Base-by-base conservation (phyloP, 116 monocot species). In the Papilionanthe hybrid region DNA sequence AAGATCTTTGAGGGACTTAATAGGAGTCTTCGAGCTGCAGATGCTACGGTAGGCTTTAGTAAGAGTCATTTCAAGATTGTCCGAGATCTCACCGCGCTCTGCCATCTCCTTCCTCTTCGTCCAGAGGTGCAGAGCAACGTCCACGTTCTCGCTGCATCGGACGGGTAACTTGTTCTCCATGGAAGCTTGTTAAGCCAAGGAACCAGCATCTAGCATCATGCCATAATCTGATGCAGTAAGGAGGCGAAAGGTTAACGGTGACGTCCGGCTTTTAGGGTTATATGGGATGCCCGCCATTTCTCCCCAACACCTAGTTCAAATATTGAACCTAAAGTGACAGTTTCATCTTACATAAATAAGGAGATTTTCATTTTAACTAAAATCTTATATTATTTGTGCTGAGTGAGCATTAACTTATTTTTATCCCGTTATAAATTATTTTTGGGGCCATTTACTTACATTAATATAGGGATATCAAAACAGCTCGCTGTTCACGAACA, bases 141-240 rank as follows among this genome's bases (percentile, higher is more conserved):
- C 84, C 86, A 88, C 92, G 85, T 98, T 98, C 45, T 94, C 94
- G 71, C 55, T 63, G 89, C 94, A 93, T 37, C 86, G 85, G 63
- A 91, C 88, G 0, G 83, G 83, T 28, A 55, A 76, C 75, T 43
- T 29, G 75, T 29, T 75, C 63, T 83, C 86, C 92, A 92, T 88
- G 17, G n/a, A 32, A 69, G 15, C 29, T 5, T 17, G 29, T 32
- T 5, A 12, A 65, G 25, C 22, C 11, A 65, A 37, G 69, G 17
- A 69, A n/a, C 15, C 37, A 15, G 69, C 15, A 32, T 13, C 32
- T 69, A 69, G 69, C 27, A 65, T 37, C 1, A 37, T 37, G 37
- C 37, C 37, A 1, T 27, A 65, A 65, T 27, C 11, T 17, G 65
- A 65, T 53, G 4, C 13, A 3, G 18, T 53, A 15, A 4, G 15